Evolutionary conservation across 1,284 basidiomycete genomes (phyloP).

Genomic region (Ustilago tritici): DNA sequence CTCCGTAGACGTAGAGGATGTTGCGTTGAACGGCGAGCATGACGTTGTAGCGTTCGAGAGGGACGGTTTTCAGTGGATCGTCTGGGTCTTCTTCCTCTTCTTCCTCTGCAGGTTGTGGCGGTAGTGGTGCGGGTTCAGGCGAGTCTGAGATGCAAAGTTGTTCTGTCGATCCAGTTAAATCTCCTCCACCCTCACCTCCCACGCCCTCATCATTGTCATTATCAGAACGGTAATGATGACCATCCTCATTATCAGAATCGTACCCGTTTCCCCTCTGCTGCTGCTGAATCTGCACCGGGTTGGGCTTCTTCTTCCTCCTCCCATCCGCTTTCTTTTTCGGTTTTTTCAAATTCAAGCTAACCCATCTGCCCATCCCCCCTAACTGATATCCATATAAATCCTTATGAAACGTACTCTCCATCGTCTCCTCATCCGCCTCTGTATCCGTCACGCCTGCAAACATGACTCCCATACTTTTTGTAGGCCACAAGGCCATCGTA

Average conservation of each 20-base stretch:
- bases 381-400: slow-evolving; percentile 78
- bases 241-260: slow-evolving; percentile 39
- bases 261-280: slow-evolving; percentile 36
- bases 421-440: slow-evolving; percentile 84
- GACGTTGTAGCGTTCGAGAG: slow-evolving; percentile 86
- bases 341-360: slow-evolving; percentile 77
- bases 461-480: slow-evolving; percentile 77
- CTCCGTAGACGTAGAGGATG: slow-evolving; percentile 72
- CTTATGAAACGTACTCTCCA: slow-evolving; percentile 73
- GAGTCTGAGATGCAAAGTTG: slow-evolving; percentile 31
- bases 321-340: slow-evolving; percentile 73
- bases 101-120: slow-evolving; percentile 59
- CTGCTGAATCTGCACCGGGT: slow-evolving; percentile 28
- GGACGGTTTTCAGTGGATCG: slow-evolving; percentile 79
- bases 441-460: slow-evolving; percentile 94
- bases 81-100: slow-evolving; percentile 73
- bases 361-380: slow-evolving; percentile 82
- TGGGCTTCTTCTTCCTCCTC: slow-evolving; percentile 73
- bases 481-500: slow-evolving; percentile 85
- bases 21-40: slow-evolving; percentile 90
- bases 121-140: slow-evolving; percentile 9
- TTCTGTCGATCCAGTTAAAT: slow-evolving; percentile 33
- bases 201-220: slow-evolving; percentile 24
- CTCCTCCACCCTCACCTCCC: slow-evolving; percentile 4
- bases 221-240: slow-evolving; percentile 24